Conservation (phyloP, 2,329 filamentous ascomycete genomes). For the Hypoxylon rubiginosum region DNA sequence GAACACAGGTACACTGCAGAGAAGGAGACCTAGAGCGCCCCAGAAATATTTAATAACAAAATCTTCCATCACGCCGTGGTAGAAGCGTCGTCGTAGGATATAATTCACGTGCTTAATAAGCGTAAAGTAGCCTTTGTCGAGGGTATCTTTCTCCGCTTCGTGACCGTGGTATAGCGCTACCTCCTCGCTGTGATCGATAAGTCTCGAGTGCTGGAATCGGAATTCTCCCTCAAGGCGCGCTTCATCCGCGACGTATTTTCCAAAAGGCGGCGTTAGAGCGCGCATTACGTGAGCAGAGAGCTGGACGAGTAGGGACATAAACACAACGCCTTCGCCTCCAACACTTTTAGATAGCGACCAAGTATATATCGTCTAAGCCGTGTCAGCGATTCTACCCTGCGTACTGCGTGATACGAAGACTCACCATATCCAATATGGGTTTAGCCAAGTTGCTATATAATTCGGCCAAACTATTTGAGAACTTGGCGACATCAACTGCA, state of each 20-base stretch:
- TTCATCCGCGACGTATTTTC: conserved; percentile 97
- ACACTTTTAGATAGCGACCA: conserved; percentile 93
- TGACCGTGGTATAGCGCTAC: conserved; percentile 93
- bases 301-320: conserved; percentile 95
- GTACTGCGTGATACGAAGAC: conserved; percentile 29
- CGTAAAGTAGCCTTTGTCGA: conserved; percentile 99
- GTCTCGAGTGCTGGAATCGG: conserved; percentile 90
- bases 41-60: conserved; percentile 99
- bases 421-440: conserved; percentile 89
- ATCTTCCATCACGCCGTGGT: conserved; percentile 99
- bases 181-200: conserved; percentile 97
- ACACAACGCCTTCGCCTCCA: conserved; percentile 94
- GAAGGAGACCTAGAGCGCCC: conserved; percentile 90
- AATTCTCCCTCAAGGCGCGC: conserved; percentile 96
- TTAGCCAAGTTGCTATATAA: conserved; percentile 97
- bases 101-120: conserved; percentile 99
- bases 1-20: conserved; percentile 96
- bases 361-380: conserved; percentile 82
- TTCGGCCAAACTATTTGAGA: conserved; percentile 94
- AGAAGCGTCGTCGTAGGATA: conserved; percentile 89
- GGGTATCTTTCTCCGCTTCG: conserved; percentile 92
- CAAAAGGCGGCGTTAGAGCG: conserved; percentile 93
- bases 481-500: conserved; percentile 95
- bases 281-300: conserved; percentile 94
- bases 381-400: conserved; percentile 45